Base-by-base conservation (phyloP, 768 basidiomycete species). In the Mycena rosella region DNA sequence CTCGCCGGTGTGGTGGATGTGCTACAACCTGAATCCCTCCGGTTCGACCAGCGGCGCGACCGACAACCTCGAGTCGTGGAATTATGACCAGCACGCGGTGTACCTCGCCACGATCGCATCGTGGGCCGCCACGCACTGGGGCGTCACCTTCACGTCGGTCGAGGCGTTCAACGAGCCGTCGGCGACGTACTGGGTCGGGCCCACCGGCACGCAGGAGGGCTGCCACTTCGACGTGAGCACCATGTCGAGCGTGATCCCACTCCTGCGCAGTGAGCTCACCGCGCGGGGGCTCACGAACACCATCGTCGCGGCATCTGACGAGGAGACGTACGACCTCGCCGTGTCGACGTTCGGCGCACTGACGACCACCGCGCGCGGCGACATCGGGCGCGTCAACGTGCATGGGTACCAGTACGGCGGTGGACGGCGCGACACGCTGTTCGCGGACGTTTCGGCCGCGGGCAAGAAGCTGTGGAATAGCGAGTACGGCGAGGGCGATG, bases 111-210 rank as follows among this genome's bases (percentile, higher is more conserved):
- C 32, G 54, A 24, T 72, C 52, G 70, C 70, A 2, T 15, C 29
- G 44, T 65, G 13, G 11, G 70, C 70, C 20, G 29, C 32, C 36
- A 10, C 58, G 49, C 34, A 65, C 22, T 72, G 70, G 70, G 60
- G 60, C 30, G 61, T 72, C 48, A 72, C 59, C 4, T 72, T 72
- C 64, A 56, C 67, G 24, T 72, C 70, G 14, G 70, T 72, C 44
- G 70, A 72, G 27, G 60, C 70, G 51, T 72, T 72, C 67, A 72
- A 72, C 64, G 70, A 72, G 45, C 70, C 70, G 27, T 72, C 70
- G 14, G 70, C 70, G 36, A 42, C 40, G 13, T 72, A 66, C 51
- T 72, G 70, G 70, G 60, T 62, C 34, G 70, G 66, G 27, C 48
- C 70, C 8, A 62, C 67, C 20, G 70, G 70, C 48, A 72, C 70